A percentile compares a stretch with the other conserved stretches of the same genome.
These are phyloP conservation scores for Stevia rebaudiana DNA, from an alignment of 140 eudicot species.

Conservation along the genomic window DNA sequence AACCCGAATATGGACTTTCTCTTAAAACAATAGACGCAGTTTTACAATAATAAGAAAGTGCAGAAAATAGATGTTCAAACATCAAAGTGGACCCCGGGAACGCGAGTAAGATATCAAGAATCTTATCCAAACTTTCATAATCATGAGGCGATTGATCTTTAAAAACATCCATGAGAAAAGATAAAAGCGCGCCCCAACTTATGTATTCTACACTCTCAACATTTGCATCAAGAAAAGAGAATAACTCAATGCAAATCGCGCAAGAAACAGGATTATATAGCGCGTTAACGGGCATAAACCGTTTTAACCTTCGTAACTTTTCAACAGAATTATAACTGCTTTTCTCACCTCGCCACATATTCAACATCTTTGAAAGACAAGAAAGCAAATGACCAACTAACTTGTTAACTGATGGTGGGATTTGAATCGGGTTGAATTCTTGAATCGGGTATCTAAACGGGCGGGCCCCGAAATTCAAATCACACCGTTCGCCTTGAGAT, in stretches of 20 bases:
- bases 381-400: constrained; percentile 47
- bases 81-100: constrained; percentile 52
- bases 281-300: constrained; percentile 70
- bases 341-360: constrained; percentile 59
- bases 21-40: constrained; percentile 58
- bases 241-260: constrained; percentile 72
- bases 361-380: constrained; percentile 67
- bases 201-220: constrained; percentile 60
- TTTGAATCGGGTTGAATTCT: constrained; percentile 79
- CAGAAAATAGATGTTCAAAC: constrained; percentile 55
- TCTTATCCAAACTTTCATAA: constrained; percentile 66
- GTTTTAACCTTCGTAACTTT: constrained; percentile 65
- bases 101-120: constrained; percentile 62
- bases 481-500: constrained; percentile 92
- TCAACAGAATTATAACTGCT: constrained; percentile 49
- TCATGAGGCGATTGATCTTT: constrained; percentile 82
- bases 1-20: constrained; percentile 92
- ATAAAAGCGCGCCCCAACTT: constrained; percentile 68
- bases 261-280: constrained; percentile 65
- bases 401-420: constrained; percentile 46
- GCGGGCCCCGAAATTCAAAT: constrained; percentile 75
- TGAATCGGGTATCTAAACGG: constrained; percentile 72
- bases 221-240: constrained; percentile 44
- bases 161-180: constrained; percentile 67
- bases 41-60: constrained; percentile 76